Conservation (phyloP, 768 basidiomycete genomes). For the Bullera alba region DNA sequence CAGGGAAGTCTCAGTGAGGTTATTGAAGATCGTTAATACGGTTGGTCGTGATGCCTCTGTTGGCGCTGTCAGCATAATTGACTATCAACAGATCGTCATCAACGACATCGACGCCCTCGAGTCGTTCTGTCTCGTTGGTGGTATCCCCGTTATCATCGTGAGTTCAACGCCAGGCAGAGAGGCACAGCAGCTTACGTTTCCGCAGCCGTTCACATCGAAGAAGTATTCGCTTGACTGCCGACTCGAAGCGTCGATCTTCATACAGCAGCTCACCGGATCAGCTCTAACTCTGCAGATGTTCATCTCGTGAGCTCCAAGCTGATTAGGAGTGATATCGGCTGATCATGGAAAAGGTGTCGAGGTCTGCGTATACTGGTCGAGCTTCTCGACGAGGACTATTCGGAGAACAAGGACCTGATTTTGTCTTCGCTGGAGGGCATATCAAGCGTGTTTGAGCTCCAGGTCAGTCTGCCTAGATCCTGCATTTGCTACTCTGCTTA, state of each 20-base stretch:
- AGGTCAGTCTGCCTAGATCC: too few species aligned
- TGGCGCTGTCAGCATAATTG: background rate
- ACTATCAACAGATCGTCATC: conserved; percentile 48
- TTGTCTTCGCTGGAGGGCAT: conserved; percentile 91
- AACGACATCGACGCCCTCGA: conserved; percentile 79
- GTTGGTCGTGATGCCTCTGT: conserved; percentile 50
- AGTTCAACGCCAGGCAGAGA: conserved; percentile 1
- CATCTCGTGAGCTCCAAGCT: conserved; percentile 65
- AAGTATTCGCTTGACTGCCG: conserved; percentile 88
- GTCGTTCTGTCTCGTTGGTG: conserved; percentile 79
- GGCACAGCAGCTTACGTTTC: background rate
- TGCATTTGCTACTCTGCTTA: too few species aligned
- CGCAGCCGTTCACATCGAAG: conserved; percentile 77
- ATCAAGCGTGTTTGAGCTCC: conserved; percentile 84
- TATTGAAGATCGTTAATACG: conserved; percentile 82
- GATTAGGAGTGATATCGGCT: background rate
- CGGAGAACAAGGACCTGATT: conserved; percentile 81
- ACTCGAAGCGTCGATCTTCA: conserved; percentile 90
- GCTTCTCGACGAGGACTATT: conserved; percentile 91
- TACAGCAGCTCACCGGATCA: conserved; percentile 78
- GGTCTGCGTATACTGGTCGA: conserved; percentile 91
- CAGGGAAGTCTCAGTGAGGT: conserved; percentile 73
- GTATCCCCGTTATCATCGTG: conserved; percentile 89
- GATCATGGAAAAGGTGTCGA: conserved; percentile 60
- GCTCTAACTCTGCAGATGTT: conserved; percentile 96